Percentiles rank a stretch among this genome's conserved stretches.
Evolutionary conservation across 805 yeast genomes (phyloP).

Genomic region (Suhomyces tanzawaensis): DNA sequence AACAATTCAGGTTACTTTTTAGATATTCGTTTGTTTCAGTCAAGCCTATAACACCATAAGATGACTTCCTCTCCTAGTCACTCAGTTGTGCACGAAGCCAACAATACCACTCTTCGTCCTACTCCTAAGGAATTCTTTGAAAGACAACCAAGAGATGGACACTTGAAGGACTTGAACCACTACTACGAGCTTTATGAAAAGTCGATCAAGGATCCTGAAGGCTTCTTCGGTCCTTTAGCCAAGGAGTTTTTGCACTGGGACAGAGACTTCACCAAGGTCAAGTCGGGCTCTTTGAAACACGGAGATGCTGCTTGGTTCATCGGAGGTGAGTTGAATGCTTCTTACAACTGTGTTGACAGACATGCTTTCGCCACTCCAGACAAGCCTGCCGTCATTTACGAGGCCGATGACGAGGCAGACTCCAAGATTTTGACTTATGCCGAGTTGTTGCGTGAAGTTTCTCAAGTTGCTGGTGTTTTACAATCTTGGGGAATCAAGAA

Average conservation of each 20-base stretch:
- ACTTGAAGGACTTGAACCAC: conserved; percentile 59
- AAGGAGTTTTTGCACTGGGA: conserved; percentile 76
- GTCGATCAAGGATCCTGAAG: conserved; percentile 76
- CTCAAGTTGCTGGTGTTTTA: conserved; percentile 68
- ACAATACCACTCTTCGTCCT: conserved; percentile 45
- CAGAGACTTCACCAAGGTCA: conserved; percentile 65
- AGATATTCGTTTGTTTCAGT: too few relatives aligned
- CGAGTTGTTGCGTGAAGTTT: conserved; percentile 68
- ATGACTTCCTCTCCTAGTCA: conserved; percentile 34
- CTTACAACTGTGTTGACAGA: conserved; percentile 79
- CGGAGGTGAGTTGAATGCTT: conserved; percentile 77
- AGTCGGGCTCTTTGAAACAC: conserved; percentile 60
- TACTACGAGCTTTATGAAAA: conserved; percentile 68
- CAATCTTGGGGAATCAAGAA: conserved; percentile 64
- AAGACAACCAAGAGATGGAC: conserved; percentile 61
- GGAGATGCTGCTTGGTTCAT: conserved; percentile 67
- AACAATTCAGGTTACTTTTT: too few relatives aligned
- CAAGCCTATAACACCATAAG: background rate
- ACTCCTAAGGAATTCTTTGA: conserved; percentile 56
- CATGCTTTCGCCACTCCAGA: conserved; percentile 71
- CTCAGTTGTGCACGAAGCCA: conserved; percentile 61
- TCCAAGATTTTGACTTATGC: conserved; percentile 64
- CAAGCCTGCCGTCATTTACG: conserved; percentile 73
- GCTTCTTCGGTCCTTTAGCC: conserved; percentile 78
- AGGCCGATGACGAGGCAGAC: conserved; percentile 74